phyloP scores from a whole-genome alignment of 192 early-diverging fungal genomes.

The Coemansia sp. region DNA sequence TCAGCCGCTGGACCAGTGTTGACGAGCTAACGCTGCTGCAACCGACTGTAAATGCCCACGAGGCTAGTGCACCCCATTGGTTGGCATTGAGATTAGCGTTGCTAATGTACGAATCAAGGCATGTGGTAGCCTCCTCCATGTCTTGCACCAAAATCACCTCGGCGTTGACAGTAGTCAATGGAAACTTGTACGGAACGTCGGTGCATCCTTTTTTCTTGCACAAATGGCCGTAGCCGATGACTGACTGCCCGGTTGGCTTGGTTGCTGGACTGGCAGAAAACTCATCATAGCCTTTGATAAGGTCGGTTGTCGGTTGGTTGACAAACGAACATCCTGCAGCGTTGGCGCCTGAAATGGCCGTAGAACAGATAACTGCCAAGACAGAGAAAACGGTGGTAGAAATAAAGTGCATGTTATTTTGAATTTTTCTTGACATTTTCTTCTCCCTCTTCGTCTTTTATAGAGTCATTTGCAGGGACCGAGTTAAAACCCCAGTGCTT shows the following conservation, averaged over 20 bases:
- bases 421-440: background rate
- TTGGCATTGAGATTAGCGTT: slow-evolving; percentile 22
- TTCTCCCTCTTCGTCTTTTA: too few relatives aligned
- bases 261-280: slow-evolving; percentile 30
- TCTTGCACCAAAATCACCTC: background rate
- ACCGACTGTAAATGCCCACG: slow-evolving; percentile 35
- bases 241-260: slow-evolving; percentile 41
- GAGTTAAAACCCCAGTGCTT: too few relatives aligned
- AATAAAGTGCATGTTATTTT: background rate
- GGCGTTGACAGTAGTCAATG: slow-evolving; percentile 15
- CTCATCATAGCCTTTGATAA: slow-evolving; percentile 15
- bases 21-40: slow-evolving; percentile 20
- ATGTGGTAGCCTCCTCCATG: background rate
- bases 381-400: background rate
- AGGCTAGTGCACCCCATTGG: slow-evolving; percentile 33
- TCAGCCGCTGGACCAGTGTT: slow-evolving; percentile 19
- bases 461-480: too few relatives aligned
- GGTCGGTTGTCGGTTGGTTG: background rate
- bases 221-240: slow-evolving; percentile 34
- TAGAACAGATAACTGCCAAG: background rate
- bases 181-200: slow-evolving; percentile 16
- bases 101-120: slow-evolving; percentile 8
- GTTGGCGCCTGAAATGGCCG: background rate
- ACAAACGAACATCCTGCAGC: background rate
- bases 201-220: slow-evolving; percentile 14